Evolutionary conservation across 2,329 filamentous ascomycete species (phyloP).

Genomic region (Neobulgaria alba): DNA sequence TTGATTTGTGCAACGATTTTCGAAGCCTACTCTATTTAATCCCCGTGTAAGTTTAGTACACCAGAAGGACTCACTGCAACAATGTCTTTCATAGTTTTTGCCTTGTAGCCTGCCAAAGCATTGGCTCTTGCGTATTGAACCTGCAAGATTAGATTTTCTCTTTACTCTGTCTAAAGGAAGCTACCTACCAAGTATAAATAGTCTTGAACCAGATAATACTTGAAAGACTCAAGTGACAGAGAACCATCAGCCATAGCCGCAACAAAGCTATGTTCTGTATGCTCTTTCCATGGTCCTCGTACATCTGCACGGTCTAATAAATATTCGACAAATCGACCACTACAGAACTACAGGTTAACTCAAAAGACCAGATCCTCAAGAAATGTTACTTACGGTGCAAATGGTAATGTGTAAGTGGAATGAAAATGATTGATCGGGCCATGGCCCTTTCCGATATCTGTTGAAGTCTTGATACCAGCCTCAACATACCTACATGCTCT

Average conservation of each 20-base stretch:
- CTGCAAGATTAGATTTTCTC: constrained; percentile 33
- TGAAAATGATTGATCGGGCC: constrained; percentile 76
- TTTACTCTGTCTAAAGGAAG: neutral
- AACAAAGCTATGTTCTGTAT: constrained; percentile 78
- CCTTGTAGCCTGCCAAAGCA: constrained; percentile 78
- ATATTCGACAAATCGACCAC: constrained; percentile 76
- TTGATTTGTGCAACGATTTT: constrained; percentile 69
- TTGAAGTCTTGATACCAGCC: constrained; percentile 49
- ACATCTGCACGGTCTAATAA: constrained; percentile 68
- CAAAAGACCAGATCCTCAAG: neutral
- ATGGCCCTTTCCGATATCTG: constrained; percentile 47
- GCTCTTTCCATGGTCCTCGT: constrained; percentile 62
- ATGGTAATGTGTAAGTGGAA: constrained; percentile 58
- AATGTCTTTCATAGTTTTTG: constrained; percentile 64
- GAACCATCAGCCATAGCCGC: constrained; percentile 65
- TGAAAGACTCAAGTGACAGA: constrained; percentile 69
- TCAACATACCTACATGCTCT: constrained; percentile 65
- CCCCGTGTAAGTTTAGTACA: neutral
- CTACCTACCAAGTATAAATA: constrained; percentile 71
- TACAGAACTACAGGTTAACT: constrained; percentile 31
- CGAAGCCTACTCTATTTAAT: constrained; percentile 39
- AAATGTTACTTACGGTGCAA: constrained; percentile 40
- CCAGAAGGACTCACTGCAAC: constrained; percentile 44
- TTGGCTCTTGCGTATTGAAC: constrained; percentile 83
- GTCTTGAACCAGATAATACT: constrained; percentile 83